Evolutionary conservation across 2,329 filamentous ascomycete genomes (phyloP).

Genomic region (Fusarium siculi): DNA sequence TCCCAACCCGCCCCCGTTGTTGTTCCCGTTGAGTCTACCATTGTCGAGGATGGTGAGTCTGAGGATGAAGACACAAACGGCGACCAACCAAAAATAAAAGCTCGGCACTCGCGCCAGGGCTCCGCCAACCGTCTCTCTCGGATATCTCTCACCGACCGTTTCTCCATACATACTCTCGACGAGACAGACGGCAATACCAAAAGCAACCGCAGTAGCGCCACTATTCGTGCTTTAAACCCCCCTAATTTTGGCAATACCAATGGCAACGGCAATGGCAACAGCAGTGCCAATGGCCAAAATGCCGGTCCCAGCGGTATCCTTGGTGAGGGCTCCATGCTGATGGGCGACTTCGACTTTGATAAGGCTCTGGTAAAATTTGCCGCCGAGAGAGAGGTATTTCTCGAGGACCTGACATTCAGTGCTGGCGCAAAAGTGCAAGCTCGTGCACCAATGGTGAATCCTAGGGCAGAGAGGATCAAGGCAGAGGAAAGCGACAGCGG

Average conservation of each 20-base stretch:
- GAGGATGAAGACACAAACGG: slow-evolving; percentile 54
- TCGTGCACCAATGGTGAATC: slow-evolving; percentile 77
- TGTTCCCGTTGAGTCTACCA: slow-evolving; percentile 64
- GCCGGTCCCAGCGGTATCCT: slow-evolving; percentile 38
- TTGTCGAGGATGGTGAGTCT: slow-evolving; percentile 70
- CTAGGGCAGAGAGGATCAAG: slow-evolving; percentile 83
- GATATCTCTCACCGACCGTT: slow-evolving; percentile 60
- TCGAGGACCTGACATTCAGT: slow-evolving; percentile 90
- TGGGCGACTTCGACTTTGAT: slow-evolving; percentile 89
- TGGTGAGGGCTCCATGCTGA: slow-evolving; percentile 50
- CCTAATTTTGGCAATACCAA: slow-evolving; percentile 30
- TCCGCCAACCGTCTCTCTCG: slow-evolving; percentile 69
- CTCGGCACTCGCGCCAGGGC: slow-evolving; percentile 69
- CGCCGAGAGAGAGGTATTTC: slow-evolving; percentile 90
- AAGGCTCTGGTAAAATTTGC: slow-evolving; percentile 93
- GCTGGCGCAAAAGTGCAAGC: slow-evolving; percentile 81
- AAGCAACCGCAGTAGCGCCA: slow-evolving; percentile 74
- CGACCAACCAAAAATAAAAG: slow-evolving; percentile 38
- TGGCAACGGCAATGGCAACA: slow-evolving; percentile 35
- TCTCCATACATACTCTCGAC: slow-evolving; percentile 66
- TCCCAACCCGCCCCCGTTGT: slow-evolving; percentile 40
- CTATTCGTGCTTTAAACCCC: slow-evolving; percentile 62
- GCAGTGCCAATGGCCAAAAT: slow-evolving; percentile 27
- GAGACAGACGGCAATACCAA: slow-evolving; percentile 67
- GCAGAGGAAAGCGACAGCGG: slow-evolving; percentile 73